Percentiles rank a stretch among this genome's conserved stretches.
Conservation (phyloP, 2,329 filamentous ascomycete species). For the Elsinoe arachidis region DNA sequence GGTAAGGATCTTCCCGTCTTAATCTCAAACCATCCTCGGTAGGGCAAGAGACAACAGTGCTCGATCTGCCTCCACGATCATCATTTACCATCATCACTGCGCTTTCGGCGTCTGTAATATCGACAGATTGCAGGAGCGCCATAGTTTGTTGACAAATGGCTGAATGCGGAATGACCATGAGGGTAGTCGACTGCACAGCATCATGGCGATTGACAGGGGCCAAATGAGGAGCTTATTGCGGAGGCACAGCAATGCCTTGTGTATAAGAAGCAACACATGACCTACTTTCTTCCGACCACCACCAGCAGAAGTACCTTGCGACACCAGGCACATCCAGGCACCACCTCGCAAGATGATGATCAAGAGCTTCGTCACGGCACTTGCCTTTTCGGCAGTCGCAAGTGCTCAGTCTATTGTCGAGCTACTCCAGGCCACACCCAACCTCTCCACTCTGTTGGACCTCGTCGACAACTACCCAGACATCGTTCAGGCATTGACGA, state of each 20-base stretch:
- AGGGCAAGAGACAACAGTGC: not conserved
- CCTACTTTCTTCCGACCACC: not conserved
- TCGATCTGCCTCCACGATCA: slow-evolving; percentile 7
- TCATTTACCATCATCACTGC: slow-evolving; percentile 5
- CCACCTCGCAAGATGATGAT: not conserved
- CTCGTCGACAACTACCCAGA: slow-evolving; percentile 8
- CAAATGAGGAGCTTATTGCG: not conserved
- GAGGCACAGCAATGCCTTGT: not conserved
- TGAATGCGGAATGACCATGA: not conserved
- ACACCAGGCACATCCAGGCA: not conserved
- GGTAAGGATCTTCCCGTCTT: slow-evolving; percentile 1
- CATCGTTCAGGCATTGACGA: slow-evolving; percentile 7
- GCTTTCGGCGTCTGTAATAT: not conserved
- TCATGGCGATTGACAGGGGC: not conserved
- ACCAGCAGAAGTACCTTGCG: not conserved
- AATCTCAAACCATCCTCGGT: not conserved
- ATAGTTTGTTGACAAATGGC: slow-evolving; percentile 1
- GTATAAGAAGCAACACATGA: not conserved
- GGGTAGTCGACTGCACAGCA: not conserved
- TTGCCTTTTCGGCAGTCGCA: slow-evolving; percentile 1
- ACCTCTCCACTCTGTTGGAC: slow-evolving; percentile 9
- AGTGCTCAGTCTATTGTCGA: slow-evolving; percentile 6
- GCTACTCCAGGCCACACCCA: slow-evolving; percentile 5
- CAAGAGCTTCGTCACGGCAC: slow-evolving; percentile 6
- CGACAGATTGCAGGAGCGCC: slow-evolving; percentile 11